Base-by-base conservation (phyloP, 805 yeast genomes). In the Groenewaldozyma salmanticensis region DNA sequence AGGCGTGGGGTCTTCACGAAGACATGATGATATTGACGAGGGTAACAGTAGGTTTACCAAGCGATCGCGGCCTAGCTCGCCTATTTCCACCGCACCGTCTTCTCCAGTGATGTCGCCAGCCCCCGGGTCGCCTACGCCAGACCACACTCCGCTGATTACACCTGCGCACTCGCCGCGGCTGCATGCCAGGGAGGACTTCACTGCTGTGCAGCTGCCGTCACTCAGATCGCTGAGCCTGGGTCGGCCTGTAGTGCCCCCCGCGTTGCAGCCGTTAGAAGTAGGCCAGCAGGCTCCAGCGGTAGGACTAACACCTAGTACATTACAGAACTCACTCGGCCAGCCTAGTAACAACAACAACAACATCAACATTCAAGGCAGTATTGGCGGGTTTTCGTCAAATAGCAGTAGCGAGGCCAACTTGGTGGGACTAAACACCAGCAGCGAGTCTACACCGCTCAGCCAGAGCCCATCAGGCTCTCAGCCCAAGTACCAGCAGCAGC, bases 131-230 rank as follows among this genome's bases (percentile, higher is more conserved):
- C 70, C 70, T 9, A 55, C 62, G 3, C 70, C 65, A 3, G 64
- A 62, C 35, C 61, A 62, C 47, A 67, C 71, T 6, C 71, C 71
- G 18, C 52, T 67, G 40, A 65, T 54, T 27, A 67, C 71, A 11
- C 71, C 71, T 5, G 67, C 67, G 2, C 71, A 64, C 44, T 65
- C 71, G 21, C 71, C 71, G 21, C 55, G 68, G 4, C 50, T 67
- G 24, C 62, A 54, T 13, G 60, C 71, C n/a, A 54, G 62, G 4
- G 64, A 57, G 31, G 49, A 57, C 29, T 57, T 49, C 15, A 52
- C 49, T 17, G 60, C 57, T 24, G 52, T 61, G 9, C 65, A 61
- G 43, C 51, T 64, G 42, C 68, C 68, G 19, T 57, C 61, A 2
- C 58, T 64, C 38, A 52, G 68, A 18, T 52, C 60, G n/a, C 50